These are phyloP conservation scores for Alternaria sp. DNA, from an alignment of 2,329 filamentous ascomycete genomes.

Conservation along the genomic window DNA sequence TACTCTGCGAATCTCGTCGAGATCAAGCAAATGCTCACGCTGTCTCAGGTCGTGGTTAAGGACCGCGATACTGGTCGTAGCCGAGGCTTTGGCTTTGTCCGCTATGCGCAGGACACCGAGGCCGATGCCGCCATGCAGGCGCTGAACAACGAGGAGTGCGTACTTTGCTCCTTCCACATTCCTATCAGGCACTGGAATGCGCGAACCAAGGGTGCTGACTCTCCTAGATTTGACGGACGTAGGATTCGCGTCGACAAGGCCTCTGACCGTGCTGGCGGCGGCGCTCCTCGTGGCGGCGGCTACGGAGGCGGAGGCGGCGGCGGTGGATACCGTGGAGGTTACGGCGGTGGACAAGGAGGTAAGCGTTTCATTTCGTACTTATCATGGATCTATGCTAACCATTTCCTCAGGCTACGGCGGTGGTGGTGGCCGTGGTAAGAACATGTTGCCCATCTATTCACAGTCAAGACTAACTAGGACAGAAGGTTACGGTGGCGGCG, in stretches of 20 bases:
- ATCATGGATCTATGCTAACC: slow-evolving; percentile 1
- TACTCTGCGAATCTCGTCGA: not conserved
- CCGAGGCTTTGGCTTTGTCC: slow-evolving; percentile 96
- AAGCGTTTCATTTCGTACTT: slow-evolving; percentile 4
- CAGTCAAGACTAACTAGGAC: slow-evolving; percentile 13
- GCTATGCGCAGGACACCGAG: slow-evolving; percentile 79
- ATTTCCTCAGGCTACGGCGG: slow-evolving; percentile 30
- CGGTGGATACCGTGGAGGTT: slow-evolving; percentile 38
- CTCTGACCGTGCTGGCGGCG: slow-evolving; percentile 73
- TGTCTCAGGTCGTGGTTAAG: slow-evolving; percentile 86
- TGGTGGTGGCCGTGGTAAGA: slow-evolving; percentile 48
- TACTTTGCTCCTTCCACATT: not conserved
- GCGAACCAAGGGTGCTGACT: slow-evolving; percentile 24
- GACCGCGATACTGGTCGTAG: slow-evolving; percentile 96
- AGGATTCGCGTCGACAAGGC: slow-evolving; percentile 96
- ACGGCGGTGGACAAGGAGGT: slow-evolving; percentile 40
- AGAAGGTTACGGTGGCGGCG: slow-evolving; percentile 32
- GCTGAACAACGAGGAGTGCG: slow-evolving; percentile 89
- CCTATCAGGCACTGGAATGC: slow-evolving; percentile 1
- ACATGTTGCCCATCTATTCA: slow-evolving; percentile 1
- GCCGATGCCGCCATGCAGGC: slow-evolving; percentile 77
- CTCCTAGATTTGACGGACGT: slow-evolving; percentile 84
- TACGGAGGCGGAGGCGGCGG: slow-evolving; percentile 43
- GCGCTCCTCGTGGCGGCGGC: slow-evolving; percentile 52
- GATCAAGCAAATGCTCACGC: slow-evolving; percentile 29